Conservation (phyloP, 495 filamentous ascomycete genomes). For the Podospora australis region DNA sequence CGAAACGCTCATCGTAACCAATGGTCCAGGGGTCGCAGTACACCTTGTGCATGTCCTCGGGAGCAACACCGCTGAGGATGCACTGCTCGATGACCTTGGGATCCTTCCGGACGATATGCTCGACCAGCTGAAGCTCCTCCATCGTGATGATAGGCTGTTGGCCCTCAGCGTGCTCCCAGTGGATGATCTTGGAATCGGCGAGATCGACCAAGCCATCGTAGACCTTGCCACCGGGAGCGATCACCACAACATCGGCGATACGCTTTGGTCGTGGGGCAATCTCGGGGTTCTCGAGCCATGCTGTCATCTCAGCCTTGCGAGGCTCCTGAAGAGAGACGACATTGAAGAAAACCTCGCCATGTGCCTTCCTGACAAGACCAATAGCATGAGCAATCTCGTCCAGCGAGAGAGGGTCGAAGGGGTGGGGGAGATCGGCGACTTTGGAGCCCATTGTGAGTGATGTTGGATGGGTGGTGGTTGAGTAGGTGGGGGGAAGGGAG, state of each 20-base stretch:
- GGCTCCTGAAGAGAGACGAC: conserved; percentile 85
- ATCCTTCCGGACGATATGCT: conserved; percentile 70
- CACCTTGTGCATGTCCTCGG: conserved; percentile 84
- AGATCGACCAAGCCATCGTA: conserved; percentile 84
- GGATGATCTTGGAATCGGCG: conserved; percentile 58
- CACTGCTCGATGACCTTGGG: conserved; percentile 92
- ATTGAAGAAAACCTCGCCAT: conserved; percentile 76
- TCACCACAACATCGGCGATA: conserved; percentile 80
- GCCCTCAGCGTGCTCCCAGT: conserved; percentile 72
- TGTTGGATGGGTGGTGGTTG: background rate
- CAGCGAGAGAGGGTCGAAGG: conserved; percentile 75
- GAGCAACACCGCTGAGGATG: conserved; percentile 74
- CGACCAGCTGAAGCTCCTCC: conserved; percentile 89
- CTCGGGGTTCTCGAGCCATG: conserved; percentile 65
- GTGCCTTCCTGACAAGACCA: conserved; percentile 58
- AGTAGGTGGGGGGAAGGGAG: conserved; percentile 1
- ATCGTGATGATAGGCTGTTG: conserved; percentile 92
- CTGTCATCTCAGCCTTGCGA: conserved; percentile 78
- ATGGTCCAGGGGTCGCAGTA: conserved; percentile 93
- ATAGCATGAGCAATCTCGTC: conserved; percentile 74
- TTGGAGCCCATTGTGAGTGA: conserved; percentile 20
- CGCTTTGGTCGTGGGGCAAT: conserved; percentile 58
- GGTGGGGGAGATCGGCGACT: conserved; percentile 45
- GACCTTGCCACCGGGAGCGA: conserved; percentile 70
- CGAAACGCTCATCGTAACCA: conserved; percentile 88